Evolutionary conservation across 306 rosid species (phyloP).

Genomic region (Prunus armeniaca): DNA sequence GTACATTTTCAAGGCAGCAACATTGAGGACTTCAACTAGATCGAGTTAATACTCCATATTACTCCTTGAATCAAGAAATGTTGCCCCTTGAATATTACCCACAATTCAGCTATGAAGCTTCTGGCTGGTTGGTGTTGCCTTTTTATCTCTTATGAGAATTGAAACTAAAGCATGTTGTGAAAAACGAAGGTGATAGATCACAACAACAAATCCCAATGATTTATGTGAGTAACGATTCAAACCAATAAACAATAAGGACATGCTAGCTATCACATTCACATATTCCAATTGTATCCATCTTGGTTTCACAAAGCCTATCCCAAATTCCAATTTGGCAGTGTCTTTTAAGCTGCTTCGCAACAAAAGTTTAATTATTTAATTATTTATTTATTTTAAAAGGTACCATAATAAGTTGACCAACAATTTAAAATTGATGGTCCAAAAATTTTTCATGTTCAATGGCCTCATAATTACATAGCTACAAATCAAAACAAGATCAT

Average conservation of each 20-base stretch:
- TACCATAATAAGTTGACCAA: neutral
- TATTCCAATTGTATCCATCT: neutral
- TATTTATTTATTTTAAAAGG: neutral
- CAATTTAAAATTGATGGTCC: no score
- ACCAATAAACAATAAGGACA: neutral
- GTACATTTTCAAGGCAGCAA: neutral
- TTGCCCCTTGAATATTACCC: neutral
- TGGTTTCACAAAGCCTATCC: neutral
- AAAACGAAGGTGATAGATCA: neutral
- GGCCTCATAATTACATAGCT: no score
- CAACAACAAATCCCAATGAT: slow-evolving; percentile 13
- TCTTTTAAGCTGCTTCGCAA: neutral
- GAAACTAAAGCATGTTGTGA: neutral
- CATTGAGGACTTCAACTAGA: neutral
- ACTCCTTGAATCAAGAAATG: neutral
- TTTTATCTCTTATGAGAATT: neutral
- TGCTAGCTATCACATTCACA: neutral
- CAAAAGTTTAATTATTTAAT: neutral
- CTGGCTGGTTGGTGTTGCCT: neutral
- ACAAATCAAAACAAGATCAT: no score
- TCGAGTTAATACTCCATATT: neutral
- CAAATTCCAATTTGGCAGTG: neutral
- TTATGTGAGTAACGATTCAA: neutral
- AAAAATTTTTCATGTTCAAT: no score
- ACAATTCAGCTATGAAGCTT: neutral